Base-by-base conservation (phyloP, 345 rosid species). In the Boechera retrofracta region DNA sequence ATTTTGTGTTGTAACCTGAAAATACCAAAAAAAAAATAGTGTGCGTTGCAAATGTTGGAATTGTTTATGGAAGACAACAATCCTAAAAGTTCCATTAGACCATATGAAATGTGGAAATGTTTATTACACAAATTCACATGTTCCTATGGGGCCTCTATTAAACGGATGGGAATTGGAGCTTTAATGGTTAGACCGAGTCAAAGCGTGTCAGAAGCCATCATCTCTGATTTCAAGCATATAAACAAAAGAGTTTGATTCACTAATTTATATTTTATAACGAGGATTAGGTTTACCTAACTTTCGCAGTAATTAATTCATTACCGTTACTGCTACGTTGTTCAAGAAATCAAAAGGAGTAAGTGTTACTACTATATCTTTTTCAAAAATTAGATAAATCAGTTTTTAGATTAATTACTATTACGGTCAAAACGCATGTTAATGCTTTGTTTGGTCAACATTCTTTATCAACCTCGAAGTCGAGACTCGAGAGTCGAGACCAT, bases 151-250 rank as follows among this genome's bases (percentile, higher is more conserved):
- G 39, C 9, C 39, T 36, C 39, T 36, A 7, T 7, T 10, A 39
- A 39, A 39, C 9, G 41, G 41, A 38, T 8, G 2, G 39, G 10
- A 7, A 7, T 7, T 36, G 39, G 39, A 7, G 39, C 42, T 39
- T 39, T 66, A 36, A 39, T 29, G 69, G 36, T 68, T 59, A 76
- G 75, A 76, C 75, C 60, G 53, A 47, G 81, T 77, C 81, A 77
- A 71, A 65, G 60, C 58, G 71, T 71, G 80, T 70, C 42, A 70
- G 69, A 69, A 42, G 15, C 64, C 53, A 69, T 42, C 18, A 69
- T 42, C 18, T 55, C 64, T 61, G 49, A 33, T 51, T 56, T 33
- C 31, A 42, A 56, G 31, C 41, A 44, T 26, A 65, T 55, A 26
- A 45, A 36, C 32, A 52, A 26, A 26, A 24, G 8, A 11, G 15